A percentile compares a stretch with the other conserved stretches of the same genome.
These are phyloP conservation scores for Zea luxurians DNA, from an alignment of 176 grass and related monocot species.

Conservation along the genomic window DNA sequence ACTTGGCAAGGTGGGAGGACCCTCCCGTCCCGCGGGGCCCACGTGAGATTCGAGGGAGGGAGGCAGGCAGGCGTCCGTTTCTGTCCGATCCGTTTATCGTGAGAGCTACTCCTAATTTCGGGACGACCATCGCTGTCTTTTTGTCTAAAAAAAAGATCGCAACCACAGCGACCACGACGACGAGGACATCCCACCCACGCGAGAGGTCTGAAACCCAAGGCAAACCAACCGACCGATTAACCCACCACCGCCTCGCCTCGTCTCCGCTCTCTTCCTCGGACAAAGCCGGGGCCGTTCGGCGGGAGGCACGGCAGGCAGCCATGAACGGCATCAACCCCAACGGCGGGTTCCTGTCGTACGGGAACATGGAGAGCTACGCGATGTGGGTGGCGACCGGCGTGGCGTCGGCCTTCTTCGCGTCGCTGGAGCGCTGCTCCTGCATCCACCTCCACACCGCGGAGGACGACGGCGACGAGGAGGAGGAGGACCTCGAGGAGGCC, in stretches of 20 bases:
- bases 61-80: no score
- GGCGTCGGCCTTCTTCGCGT: slow-evolving; percentile 70
- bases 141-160: neutral
- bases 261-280: neutral
- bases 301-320: neutral
- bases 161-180: neutral
- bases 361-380: slow-evolving; percentile 52
- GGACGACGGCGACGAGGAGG: slow-evolving; percentile 54
- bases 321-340: slow-evolving; percentile 41
- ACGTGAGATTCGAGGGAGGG: slow-evolving; percentile 13
- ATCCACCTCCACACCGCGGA: slow-evolving; percentile 79
- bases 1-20: neutral
- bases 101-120: slow-evolving; percentile 4
- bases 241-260: no score
- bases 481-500: slow-evolving; percentile 62
- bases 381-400: slow-evolving; percentile 64
- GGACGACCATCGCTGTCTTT: neutral
- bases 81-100: no score
- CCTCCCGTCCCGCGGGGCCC: neutral
- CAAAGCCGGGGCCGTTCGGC: neutral
- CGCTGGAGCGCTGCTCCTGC: slow-evolving; percentile 78
- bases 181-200: no score
- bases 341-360: slow-evolving; percentile 39
- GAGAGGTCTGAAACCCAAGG: neutral
- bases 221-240: neutral